These are phyloP conservation scores for Aspergillus puulaauensis DNA, from an alignment of 2,329 filamentous ascomycete genomes.

Conservation along the genomic window DNA sequence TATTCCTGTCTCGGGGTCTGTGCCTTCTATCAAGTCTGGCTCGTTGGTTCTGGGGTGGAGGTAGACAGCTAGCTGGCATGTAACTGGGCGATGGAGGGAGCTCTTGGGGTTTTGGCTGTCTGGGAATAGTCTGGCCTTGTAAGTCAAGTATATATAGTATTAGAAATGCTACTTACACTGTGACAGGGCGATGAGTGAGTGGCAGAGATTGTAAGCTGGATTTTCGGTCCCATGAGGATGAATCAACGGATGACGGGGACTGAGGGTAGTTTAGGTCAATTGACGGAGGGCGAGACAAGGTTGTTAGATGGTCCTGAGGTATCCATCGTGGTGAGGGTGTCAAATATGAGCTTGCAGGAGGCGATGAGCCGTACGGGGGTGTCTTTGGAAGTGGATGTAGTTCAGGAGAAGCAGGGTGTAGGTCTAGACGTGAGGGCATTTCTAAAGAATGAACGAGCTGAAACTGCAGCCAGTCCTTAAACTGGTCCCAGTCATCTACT, in stretches of 20 bases:
- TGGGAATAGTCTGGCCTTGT: neutral
- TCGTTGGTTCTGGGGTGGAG: neutral
- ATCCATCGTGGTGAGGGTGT: neutral
- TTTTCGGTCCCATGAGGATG: neutral
- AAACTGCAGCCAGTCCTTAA: constrained; percentile 15
- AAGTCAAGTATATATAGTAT: neutral
- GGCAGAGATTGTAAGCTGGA: neutral
- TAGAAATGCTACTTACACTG: neutral
- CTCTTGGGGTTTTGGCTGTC: neutral
- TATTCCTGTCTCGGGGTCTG: neutral
- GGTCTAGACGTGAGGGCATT: neutral
- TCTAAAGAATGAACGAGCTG: constrained; percentile 10
- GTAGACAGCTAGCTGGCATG: constrained; percentile 1
- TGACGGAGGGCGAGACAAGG: neutral
- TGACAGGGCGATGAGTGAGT: neutral
- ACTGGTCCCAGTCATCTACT: constrained; percentile 14
- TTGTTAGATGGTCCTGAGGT: neutral
- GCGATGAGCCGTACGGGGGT: neutral
- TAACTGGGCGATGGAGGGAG: neutral
- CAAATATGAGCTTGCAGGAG: neutral
- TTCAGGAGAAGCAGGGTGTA: neutral
- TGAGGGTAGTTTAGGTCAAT: neutral
- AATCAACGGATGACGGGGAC: neutral
- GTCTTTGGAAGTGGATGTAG: neutral
- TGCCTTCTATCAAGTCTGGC: constrained; percentile 4